phyloP scores from a whole-genome alignment of 805 yeast genomes.

The Hanseniaspora jakobsenii region DNA sequence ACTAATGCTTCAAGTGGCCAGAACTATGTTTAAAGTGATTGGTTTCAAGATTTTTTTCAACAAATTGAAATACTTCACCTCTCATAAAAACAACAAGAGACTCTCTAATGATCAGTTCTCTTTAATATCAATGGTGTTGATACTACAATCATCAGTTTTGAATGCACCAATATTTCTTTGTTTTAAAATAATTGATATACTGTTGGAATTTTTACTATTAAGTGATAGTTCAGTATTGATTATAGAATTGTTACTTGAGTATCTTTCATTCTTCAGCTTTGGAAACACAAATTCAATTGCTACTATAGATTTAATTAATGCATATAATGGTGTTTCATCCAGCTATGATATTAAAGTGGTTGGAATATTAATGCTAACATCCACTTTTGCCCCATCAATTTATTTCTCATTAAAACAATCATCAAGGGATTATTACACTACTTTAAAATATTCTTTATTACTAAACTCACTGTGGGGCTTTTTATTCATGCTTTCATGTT shows the following conservation, averaged over 20 bases:
- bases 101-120: background rate
- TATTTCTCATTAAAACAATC: conserved; percentile 52
- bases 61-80: background rate
- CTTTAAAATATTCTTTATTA: conserved; percentile 25
- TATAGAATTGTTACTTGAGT: conserved; percentile 39
- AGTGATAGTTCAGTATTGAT: conserved; percentile 16
- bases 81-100: background rate
- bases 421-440: conserved; percentile 16
- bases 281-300: conserved; percentile 91
- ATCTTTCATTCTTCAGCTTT: conserved; percentile 67
- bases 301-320: conserved; percentile 78
- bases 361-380: conserved; percentile 62
- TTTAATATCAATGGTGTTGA: conserved; percentile 31
- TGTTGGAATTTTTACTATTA: conserved; percentile 5
- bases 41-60: background rate
- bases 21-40: background rate
- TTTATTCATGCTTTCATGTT: conserved; percentile 57
- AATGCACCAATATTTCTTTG: conserved; percentile 40
- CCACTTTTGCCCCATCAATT: conserved; percentile 80
- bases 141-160: conserved; percentile 40
- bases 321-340: conserved; percentile 69
- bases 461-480: conserved; percentile 52
- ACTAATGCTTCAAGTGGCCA: background rate
- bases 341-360: conserved; percentile 59
- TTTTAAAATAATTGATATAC: conserved; percentile 24